Conservation (phyloP, 2,329 filamentous ascomycete genomes). For the Aspergillus floridensis region DNA sequence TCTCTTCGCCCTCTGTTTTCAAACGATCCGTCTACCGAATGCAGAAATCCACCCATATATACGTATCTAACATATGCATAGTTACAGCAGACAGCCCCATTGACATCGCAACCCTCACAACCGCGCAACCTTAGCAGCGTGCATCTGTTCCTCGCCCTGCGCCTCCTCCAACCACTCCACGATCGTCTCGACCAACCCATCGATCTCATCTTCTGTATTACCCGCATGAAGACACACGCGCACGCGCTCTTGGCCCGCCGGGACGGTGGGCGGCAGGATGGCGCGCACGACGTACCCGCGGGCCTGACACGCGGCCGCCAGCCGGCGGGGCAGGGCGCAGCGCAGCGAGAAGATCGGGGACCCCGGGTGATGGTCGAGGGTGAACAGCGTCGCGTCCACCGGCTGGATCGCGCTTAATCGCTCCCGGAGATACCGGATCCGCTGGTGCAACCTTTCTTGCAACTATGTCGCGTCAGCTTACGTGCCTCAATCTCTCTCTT, state of each 20-base stretch:
- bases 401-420: conserved; percentile 42
- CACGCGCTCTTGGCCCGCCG: conserved; percentile 61
- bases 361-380: conserved; percentile 44
- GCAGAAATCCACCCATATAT: neutral
- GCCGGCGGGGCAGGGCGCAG: conserved; percentile 55
- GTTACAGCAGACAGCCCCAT: neutral
- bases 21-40: neutral
- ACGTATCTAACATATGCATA: neutral
- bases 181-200: conserved; percentile 52
- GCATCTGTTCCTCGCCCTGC: conserved; percentile 9
- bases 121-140: conserved; percentile 8
- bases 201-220: conserved; percentile 59
- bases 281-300: conserved; percentile 60
- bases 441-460: conserved; percentile 46
- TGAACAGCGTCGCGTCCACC: conserved; percentile 31
- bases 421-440: conserved; percentile 48
- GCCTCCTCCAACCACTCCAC: conserved; percentile 46
- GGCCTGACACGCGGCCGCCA: conserved; percentile 61
- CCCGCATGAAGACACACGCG: conserved; percentile 67
- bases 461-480: conserved; percentile 26
- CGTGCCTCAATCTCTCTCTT: neutral
- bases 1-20: no score
- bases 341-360: conserved; percentile 66
- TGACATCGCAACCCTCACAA: neutral
- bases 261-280: conserved; percentile 68